These are phyloP conservation scores for Globisporangium sylvaticum DNA, from an alignment of 352 stramenopile species.

Conservation along the genomic window DNA sequence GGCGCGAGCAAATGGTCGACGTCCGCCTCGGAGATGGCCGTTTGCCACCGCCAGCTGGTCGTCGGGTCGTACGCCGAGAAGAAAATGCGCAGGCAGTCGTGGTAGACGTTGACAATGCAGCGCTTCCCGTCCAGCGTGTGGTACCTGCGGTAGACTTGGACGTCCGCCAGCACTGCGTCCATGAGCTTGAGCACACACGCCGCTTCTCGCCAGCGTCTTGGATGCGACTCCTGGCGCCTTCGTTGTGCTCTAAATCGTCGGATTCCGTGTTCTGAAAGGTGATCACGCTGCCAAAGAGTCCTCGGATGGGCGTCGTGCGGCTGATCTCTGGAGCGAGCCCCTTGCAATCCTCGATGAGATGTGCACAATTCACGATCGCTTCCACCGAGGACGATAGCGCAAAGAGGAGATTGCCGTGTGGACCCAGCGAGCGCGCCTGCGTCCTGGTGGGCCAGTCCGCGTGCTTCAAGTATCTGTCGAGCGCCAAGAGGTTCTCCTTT, in stretches of 20 bases:
- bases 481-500: constrained; percentile 41
- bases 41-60: constrained; percentile 47
- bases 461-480: constrained; percentile 58
- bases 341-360: constrained; percentile 36
- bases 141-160: constrained; percentile 57
- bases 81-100: constrained; percentile 67
- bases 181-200: constrained; percentile 45
- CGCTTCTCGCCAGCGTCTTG: constrained; percentile 19
- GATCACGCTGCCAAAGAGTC: constrained; percentile 66
- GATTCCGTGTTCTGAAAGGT: constrained; percentile 35
- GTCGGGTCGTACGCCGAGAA: constrained; percentile 64
- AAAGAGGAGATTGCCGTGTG: constrained; percentile 33
- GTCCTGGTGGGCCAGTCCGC: constrained; percentile 40
- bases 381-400: constrained; percentile 53
- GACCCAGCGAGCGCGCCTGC: constrained; percentile 24
- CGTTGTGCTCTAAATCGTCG: background rate
- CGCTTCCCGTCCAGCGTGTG: constrained; percentile 37
- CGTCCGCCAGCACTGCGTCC: constrained; percentile 56
- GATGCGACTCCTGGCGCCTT: background rate
- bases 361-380: constrained; percentile 33
- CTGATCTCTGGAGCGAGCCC: constrained; percentile 47
- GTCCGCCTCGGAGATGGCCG: constrained; percentile 44
- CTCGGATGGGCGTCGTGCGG: constrained; percentile 40
- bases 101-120: constrained; percentile 63
- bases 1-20: constrained; percentile 60